phyloP scores from a whole-genome alignment of 306 rosid species.

The Castanospermum australe region DNA sequence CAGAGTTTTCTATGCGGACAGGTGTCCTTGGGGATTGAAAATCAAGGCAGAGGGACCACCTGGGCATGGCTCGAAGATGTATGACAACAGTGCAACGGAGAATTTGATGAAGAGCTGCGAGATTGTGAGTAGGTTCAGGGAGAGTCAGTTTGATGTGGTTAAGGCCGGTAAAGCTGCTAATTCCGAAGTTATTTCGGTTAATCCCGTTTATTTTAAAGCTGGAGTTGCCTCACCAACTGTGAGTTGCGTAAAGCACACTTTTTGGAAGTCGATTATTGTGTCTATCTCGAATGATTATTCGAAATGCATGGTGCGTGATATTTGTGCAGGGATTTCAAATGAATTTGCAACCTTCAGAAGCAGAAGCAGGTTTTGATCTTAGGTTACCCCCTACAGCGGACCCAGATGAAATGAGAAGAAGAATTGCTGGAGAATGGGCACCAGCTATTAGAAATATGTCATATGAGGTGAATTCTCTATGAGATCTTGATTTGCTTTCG shows the following conservation, averaged over 20 bases:
- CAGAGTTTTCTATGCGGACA: conserved; percentile 76
- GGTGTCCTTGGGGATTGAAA: conserved; percentile 76
- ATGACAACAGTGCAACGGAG: conserved; percentile 77
- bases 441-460: conserved; percentile 76
- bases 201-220: conserved; percentile 78
- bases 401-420: conserved; percentile 62
- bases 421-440: conserved; percentile 83
- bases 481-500: neutral
- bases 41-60: conserved; percentile 63
- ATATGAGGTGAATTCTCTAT: conserved; percentile 49
- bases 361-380: conserved; percentile 85
- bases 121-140: conserved; percentile 61
- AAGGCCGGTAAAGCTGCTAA: conserved; percentile 70
- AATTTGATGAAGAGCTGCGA: conserved; percentile 88
- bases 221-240: conserved; percentile 62
- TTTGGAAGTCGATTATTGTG: neutral
- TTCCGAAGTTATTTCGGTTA: conserved; percentile 84
- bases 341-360: conserved; percentile 94
- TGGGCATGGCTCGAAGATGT: conserved; percentile 84
- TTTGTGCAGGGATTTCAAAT: conserved; percentile 77
- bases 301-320: neutral
- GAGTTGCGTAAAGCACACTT: conserved; percentile 26
- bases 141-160: conserved; percentile 73
- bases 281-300: neutral
- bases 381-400: conserved; percentile 70